Evolutionary conservation across 495 filamentous ascomycete species (phyloP), one percentile per base, ranked within the genome.

Genomic region (Hypoxylon fragiforme): DNA sequence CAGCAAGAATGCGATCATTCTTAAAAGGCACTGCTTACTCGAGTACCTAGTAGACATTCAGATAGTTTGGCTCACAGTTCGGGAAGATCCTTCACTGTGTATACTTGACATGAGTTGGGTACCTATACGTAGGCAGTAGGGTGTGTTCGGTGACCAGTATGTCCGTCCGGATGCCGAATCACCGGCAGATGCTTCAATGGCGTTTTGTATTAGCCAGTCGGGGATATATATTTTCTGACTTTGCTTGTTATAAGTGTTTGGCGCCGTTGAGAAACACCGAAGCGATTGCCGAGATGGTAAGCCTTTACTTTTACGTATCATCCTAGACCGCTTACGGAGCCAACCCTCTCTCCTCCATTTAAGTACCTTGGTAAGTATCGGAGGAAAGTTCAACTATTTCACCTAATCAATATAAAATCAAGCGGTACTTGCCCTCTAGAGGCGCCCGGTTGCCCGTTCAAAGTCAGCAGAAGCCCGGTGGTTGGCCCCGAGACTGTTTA

Each of bases 141-240:
- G n/a, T n/a, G n/a, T n/a, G n/a, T n/a, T 62, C 58, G 58, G 58
- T 26, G 13, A 22, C 31, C 24, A 30, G 13, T 49, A 57, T 50
- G 24, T 35, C 57, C 57, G 57, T 15, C 19, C 57, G 34, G 31
- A 26, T 32, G 48, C 58, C 58, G 58, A 62, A 26, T 62, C 32
- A 53, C 58, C 58, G 58, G 57, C 26, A 9, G 8, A 44, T 41
- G 28, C 9, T 18, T 48, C 39, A 26, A 49, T 44, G 47, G 42
- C 24, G 28, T 16, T 34, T 26, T 22, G 22, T 12, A 26, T 26
- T 36, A 26, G 16, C 58, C 51, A 56, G 19, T 56, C 32, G 38
- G 52, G 8, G 19, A 38, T 7, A 13, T 47, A 32, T 15, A 30
- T 30, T 36, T 48, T 42, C 53, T 49, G 40, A n/a, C 42, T 31